These are phyloP conservation scores for Mycena crocata DNA, from an alignment of 768 basidiomycete species.

Conservation along the genomic window DNA sequence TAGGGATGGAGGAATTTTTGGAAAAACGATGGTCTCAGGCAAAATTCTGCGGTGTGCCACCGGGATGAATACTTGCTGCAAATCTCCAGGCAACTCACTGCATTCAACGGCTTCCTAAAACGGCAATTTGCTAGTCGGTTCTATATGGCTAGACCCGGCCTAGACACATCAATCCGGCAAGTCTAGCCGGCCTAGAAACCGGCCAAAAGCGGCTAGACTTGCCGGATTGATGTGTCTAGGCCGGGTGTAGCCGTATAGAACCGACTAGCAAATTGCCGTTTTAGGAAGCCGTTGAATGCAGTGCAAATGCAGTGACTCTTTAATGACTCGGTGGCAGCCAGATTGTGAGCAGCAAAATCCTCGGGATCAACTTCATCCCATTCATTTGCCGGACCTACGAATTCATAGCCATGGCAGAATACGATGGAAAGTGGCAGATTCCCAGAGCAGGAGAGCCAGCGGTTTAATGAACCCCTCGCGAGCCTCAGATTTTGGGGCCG, in stretches of 20 bases:
- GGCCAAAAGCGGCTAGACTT: no score
- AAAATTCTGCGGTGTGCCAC: not conserved
- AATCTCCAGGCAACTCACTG: not conserved
- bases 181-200: no score
- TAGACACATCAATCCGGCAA: no score
- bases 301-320: no score
- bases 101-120: no score
- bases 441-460: not conserved
- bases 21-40: not conserved
- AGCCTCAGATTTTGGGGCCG: not conserved
- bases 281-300: no score
- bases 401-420: not conserved
- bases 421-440: not conserved
- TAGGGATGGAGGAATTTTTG: not conserved
- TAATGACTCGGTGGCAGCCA: not conserved
- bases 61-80: not conserved
- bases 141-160: no score
- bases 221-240: no score
- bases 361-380: not conserved
- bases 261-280: no score
- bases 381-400: no score
- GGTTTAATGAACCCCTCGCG: not conserved
- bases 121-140: no score
- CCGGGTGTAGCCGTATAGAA: no score
- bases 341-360: not conserved